Base-by-base conservation (phyloP, 306 rosid species). In the Cucumis sativus region DNA sequence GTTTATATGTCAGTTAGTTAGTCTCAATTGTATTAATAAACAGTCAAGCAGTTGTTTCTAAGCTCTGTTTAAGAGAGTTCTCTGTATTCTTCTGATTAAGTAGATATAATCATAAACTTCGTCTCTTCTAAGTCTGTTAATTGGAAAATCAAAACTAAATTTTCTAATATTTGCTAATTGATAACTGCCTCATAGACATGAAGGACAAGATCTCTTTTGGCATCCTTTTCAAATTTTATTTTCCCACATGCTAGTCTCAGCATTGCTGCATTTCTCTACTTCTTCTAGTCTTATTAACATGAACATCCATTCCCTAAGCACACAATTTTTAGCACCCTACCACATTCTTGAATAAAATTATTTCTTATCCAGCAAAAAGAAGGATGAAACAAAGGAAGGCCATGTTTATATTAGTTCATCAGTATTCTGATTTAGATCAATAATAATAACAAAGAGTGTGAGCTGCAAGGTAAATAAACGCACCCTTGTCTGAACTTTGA, bases 401-500 rank as follows among this genome's bases (percentile, higher is more conserved):
- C 74, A 67, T 41, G 45, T 39, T 6, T 2, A 18, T 33, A 67
- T 28, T 28, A 28, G 30, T 39, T 67, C 74, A 67, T 41, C 41
- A 7, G 74, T 10, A 67, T 67, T 55, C 54, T 41, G 18, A 41
- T 41, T 59, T 23, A 62, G 56, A 67, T 35, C 25, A 47, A 76
- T 33, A 21, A 62, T 67, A 33, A 79, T 25, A 63, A 43, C 65
- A 28, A 58, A 67, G 20, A 25, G 20, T 54, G 35, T 43, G 64
- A 78, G 16, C 58, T 23, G 63, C 75, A 87, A 80, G 79, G 80
- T 79, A 80, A 75, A 79, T 62, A 81, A 75, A 84, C 66, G 86
- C 83, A 94, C 97, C 49, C 79, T 72, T 78, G 74, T 90, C 90
- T 40, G 86, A 83, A 87, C 79, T 81, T 80, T 83, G 89, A 54